Evolutionary conservation across 2,329 filamentous ascomycete genomes (phyloP).

Genomic region (Colletotrichum australisinense): DNA sequence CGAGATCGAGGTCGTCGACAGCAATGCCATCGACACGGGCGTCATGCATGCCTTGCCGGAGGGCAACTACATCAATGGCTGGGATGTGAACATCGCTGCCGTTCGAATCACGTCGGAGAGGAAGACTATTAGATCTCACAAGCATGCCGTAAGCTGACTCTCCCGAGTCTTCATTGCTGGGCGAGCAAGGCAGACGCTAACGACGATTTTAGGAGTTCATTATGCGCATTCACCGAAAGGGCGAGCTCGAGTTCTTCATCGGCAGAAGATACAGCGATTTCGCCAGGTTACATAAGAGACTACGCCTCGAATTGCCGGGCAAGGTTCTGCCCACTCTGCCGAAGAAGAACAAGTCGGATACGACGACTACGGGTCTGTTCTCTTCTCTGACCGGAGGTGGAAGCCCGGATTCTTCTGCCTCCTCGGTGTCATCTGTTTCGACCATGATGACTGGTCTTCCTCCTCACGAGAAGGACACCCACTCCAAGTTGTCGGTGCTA

Average conservation of each 20-base stretch:
- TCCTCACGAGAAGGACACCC: slow-evolving; percentile 40
- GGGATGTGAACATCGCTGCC: slow-evolving; percentile 95
- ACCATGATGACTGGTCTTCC: slow-evolving; percentile 66
- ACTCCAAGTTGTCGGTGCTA: slow-evolving; percentile 55
- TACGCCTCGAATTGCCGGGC: slow-evolving; percentile 88
- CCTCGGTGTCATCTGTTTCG: slow-evolving; percentile 84
- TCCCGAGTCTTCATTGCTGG: neutral
- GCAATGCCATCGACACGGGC: slow-evolving; percentile 90
- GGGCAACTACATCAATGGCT: slow-evolving; percentile 92
- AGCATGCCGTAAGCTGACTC: slow-evolving; percentile 80
- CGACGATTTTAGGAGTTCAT: slow-evolving; percentile 80
- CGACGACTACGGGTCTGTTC: slow-evolving; percentile 70
- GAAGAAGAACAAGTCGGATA: slow-evolving; percentile 89
- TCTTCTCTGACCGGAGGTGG: slow-evolving; percentile 64
- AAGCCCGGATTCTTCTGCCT: slow-evolving; percentile 78
- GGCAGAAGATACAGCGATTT: slow-evolving; percentile 93
- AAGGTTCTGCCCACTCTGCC: slow-evolving; percentile 89
- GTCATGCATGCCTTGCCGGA: slow-evolving; percentile 89
- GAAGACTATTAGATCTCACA: slow-evolving; percentile 88
- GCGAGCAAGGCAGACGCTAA: neutral
- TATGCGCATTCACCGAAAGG: slow-evolving; percentile 83
- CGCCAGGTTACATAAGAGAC: slow-evolving; percentile 77
- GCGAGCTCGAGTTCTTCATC: slow-evolving; percentile 81
- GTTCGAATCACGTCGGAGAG: slow-evolving; percentile 85
- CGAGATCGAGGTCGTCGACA: slow-evolving; percentile 96